Conservation (phyloP, 1,284 basidiomycete genomes). For the Sporisorium iseilematis-ciliati region DNA sequence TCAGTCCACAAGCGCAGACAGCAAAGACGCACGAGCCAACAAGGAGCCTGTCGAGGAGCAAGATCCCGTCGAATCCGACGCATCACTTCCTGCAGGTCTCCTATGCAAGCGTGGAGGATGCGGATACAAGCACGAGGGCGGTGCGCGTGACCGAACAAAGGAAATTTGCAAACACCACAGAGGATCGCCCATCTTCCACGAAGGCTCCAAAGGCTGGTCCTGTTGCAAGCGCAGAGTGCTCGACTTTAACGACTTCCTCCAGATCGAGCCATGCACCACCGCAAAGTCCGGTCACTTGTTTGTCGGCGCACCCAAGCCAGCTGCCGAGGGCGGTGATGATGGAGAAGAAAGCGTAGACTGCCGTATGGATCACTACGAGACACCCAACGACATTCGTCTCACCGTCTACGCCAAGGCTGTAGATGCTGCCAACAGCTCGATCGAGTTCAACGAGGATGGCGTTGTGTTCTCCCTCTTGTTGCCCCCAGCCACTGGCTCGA, state of each 20-base stretch:
- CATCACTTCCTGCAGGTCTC: slow-evolving; percentile 34
- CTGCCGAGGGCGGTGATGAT: slow-evolving; percentile 15
- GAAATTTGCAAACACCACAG: slow-evolving; percentile 64
- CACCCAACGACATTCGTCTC: slow-evolving; percentile 62
- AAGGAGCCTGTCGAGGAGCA: slow-evolving; percentile 42
- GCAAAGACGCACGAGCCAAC: slow-evolving; percentile 11
- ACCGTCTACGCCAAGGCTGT: slow-evolving; percentile 66
- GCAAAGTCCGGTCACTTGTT: slow-evolving; percentile 64
- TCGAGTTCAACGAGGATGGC: slow-evolving; percentile 54
- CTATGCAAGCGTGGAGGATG: slow-evolving; percentile 59
- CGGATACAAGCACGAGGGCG: slow-evolving; percentile 39
- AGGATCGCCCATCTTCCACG: slow-evolving; percentile 68
- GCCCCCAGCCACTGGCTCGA: slow-evolving; percentile 47
- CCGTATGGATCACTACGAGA: slow-evolving; percentile 69
- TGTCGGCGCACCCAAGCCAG: slow-evolving; percentile 40
- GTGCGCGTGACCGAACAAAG: slow-evolving; percentile 27
- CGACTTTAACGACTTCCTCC: slow-evolving; percentile 68
- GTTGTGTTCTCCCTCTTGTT: slow-evolving; percentile 58
- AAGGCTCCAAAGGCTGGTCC: slow-evolving; percentile 68
- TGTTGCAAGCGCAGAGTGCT: slow-evolving; percentile 68
- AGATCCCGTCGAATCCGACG: slow-evolving; percentile 25
- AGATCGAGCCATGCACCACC: slow-evolving; percentile 63
- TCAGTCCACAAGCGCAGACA: slow-evolving; percentile 8
- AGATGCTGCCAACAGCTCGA: slow-evolving; percentile 49
- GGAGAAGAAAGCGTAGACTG: slow-evolving; percentile 54